Conservation (phyloP, 108 stramenopile genomes). For the Nannochloropsis gaditana region DNA sequence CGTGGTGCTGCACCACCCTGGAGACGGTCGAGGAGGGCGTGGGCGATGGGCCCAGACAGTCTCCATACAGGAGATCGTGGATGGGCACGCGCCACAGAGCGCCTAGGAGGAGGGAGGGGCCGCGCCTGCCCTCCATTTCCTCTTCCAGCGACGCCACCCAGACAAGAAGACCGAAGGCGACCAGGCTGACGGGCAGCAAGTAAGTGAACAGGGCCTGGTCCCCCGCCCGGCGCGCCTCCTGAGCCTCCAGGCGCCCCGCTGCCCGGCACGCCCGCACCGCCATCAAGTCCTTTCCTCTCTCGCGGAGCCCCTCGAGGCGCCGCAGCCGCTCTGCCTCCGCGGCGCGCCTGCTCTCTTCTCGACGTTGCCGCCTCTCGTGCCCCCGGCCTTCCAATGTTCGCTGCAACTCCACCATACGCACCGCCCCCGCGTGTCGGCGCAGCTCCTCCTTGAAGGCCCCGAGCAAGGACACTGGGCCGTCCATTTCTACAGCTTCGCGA, state of each 20-base stretch:
- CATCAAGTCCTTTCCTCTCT: not conserved
- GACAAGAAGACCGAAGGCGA: not conserved
- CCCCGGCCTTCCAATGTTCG: not conserved
- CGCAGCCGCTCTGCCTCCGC: not conserved
- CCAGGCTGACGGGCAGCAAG: not conserved
- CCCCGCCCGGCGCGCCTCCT: not conserved
- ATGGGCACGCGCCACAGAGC: not conserved
- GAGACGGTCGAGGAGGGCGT: not conserved
- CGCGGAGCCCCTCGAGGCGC: not conserved
- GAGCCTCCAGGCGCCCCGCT: not conserved
- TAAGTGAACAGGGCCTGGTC: slow-evolving; percentile 3
- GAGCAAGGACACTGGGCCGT: not conserved
- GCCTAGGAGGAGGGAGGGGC: not conserved
- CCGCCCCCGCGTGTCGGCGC: not conserved
- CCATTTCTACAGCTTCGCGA: too few relatives aligned
- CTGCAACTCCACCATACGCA: not conserved
- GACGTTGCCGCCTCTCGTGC: not conserved
- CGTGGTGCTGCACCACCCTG: not conserved
- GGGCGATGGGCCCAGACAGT: not conserved
- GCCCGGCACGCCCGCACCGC: not conserved
- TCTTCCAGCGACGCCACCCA: not conserved
- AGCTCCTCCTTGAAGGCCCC: slow-evolving; percentile 6
- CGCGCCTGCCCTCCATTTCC: not conserved
- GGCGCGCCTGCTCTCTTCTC: not conserved
- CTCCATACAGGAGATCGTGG: not conserved